Evolutionary conservation across 352 stramenopile genomes (phyloP).

Genomic region (Globisporangium iwayamae): DNA sequence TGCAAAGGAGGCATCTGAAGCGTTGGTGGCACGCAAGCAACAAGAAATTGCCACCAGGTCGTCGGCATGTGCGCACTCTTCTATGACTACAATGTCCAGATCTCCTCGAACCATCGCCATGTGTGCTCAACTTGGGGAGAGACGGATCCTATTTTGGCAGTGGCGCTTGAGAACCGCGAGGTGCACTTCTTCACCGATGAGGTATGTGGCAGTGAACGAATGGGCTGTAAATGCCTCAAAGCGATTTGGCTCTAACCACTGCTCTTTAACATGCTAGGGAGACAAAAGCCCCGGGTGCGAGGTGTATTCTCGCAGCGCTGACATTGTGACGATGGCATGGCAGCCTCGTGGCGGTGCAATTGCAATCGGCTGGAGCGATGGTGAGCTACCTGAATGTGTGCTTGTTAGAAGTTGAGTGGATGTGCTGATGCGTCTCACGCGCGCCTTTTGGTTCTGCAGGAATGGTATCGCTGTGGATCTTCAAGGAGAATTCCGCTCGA

Average conservation of each 20-base stretch:
- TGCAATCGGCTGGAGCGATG: conserved; percentile 81
- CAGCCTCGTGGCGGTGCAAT: conserved; percentile 79
- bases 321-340: conserved; percentile 85
- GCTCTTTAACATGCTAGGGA: conserved; percentile 28
- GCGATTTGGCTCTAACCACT: background rate
- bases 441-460: conserved; percentile 21
- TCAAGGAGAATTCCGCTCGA: conserved; percentile 61
- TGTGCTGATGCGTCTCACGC: conserved; percentile 2
- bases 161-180: conserved; percentile 78
- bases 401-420: background rate
- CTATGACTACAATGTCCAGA: conserved; percentile 79
- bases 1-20: background rate
- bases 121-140: conserved; percentile 82
- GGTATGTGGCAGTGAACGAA: conserved; percentile 22
- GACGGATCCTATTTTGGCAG: conserved; percentile 74
- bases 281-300: conserved; percentile 59
- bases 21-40: background rate
- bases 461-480: conserved; percentile 82
- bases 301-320: conserved; percentile 53
- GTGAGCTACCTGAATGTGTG: conserved; percentile 17
- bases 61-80: conserved; percentile 50
- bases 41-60: background rate
- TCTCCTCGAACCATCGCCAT: conserved; percentile 61
- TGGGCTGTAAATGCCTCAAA: background rate
- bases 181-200: conserved; percentile 91